Conservation (phyloP, 257 asterid species). For the Gentiana straminea region DNA sequence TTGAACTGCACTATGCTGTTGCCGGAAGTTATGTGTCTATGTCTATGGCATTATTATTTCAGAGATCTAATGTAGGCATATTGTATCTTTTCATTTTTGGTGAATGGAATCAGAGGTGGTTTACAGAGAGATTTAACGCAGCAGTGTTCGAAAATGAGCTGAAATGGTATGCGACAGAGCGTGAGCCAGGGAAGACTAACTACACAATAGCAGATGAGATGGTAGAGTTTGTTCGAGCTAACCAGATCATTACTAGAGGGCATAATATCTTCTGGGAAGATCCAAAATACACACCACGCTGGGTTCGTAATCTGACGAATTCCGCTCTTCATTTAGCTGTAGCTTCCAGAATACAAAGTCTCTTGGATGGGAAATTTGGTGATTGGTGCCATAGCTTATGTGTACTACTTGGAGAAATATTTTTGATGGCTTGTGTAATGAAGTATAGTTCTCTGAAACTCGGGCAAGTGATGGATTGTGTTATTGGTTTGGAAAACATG, state of each 20-base stretch:
- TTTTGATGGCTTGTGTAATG: too few relatives aligned
- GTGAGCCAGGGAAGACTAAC: conserved; percentile 35
- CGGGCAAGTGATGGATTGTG: too few relatives aligned
- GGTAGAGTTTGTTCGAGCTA: conserved; percentile 32
- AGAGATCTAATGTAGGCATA: too few relatives aligned
- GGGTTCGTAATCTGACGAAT: conserved; percentile 37
- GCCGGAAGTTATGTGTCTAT: too few relatives aligned
- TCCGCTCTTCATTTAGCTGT: conserved; percentile 29
- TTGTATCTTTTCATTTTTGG: too few relatives aligned
- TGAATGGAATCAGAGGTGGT: conserved; percentile 33
- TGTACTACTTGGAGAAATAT: too few relatives aligned
- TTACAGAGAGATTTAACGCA: conserved; percentile 47
- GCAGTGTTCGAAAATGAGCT: conserved; percentile 67
- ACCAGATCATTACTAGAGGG: conserved; percentile 47
- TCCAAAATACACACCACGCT: conserved; percentile 25
- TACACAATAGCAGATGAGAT: conserved; percentile 45
- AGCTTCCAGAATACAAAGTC: conserved; percentile 32
- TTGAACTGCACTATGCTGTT: too few relatives aligned
- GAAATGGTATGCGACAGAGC: conserved; percentile 56
- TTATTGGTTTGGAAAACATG: too few relatives aligned
- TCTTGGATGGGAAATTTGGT: conserved; percentile 11
- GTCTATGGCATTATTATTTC: too few relatives aligned
- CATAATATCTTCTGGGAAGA: conserved; percentile 66
- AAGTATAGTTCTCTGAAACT: too few relatives aligned
- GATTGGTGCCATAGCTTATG: too few relatives aligned